These are phyloP conservation scores for Talaromyces sp. DNA, from an alignment of 2,329 filamentous ascomycete genomes.

Conservation along the genomic window DNA sequence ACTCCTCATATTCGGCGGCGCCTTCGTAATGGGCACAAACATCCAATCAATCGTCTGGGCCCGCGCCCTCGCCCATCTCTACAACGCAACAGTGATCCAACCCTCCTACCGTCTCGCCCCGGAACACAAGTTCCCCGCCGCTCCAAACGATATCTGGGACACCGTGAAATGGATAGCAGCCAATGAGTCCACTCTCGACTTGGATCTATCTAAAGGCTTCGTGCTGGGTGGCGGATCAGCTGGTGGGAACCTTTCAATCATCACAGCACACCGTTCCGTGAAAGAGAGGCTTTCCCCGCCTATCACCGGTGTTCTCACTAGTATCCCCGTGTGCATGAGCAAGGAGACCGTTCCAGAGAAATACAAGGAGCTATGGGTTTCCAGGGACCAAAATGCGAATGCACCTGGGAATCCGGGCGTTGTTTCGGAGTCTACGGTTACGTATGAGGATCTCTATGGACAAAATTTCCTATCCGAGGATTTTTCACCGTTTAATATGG, in stretches of 20 bases:
- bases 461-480: conserved; percentile 11
- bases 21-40: conserved; percentile 25
- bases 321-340: conserved; percentile 43
- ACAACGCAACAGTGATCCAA: conserved; percentile 23
- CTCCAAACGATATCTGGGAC: conserved; percentile 51
- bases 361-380: conserved; percentile 45
- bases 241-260: conserved; percentile 47
- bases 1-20: conserved; percentile 28
- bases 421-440: conserved; percentile 23
- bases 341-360: conserved; percentile 38
- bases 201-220: conserved; percentile 50
- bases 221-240: conserved; percentile 55
- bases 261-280: conserved; percentile 43
- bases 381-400: conserved; percentile 45
- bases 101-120: conserved; percentile 45
- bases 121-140: conserved; percentile 50
- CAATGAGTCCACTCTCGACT: conserved; percentile 44
- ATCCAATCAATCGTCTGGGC: conserved; percentile 21
- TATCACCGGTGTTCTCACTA: conserved; percentile 52
- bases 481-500: conserved; percentile 13
- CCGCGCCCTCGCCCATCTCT: conserved; percentile 17
- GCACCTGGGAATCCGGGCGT: conserved; percentile 18
- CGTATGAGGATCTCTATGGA: conserved; percentile 27
- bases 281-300: conserved; percentile 47
- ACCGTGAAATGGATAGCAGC: conserved; percentile 48